These are phyloP conservation scores for Stephania japonica DNA, from an alignment of 164 flowering plant species.

Conservation along the genomic window DNA sequence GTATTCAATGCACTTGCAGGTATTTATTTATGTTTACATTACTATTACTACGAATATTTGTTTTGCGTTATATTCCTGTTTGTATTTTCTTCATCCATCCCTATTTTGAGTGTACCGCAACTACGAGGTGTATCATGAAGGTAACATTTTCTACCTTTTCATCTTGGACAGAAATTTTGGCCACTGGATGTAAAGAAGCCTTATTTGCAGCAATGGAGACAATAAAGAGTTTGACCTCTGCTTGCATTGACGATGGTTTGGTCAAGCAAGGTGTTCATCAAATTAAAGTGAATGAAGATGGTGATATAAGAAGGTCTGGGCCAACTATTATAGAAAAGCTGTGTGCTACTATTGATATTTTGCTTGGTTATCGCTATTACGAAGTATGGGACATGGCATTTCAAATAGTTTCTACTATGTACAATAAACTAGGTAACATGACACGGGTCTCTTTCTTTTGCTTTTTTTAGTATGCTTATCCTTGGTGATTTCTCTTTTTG, in stretches of 20 bases:
- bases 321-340: constrained; percentile 80
- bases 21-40: constrained; percentile 11
- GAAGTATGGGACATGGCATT: constrained; percentile 79
- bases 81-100: too few species aligned
- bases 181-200: constrained; percentile 77
- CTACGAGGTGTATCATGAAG: too few species aligned
- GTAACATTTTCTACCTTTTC: not conserved
- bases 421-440: constrained; percentile 75
- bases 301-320: constrained; percentile 36
- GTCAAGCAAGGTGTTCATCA: constrained; percentile 71
- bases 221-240: constrained; percentile 51
- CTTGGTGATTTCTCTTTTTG: not conserved
- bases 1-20: constrained; percentile 81
- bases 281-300: constrained; percentile 22
- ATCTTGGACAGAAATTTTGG: constrained; percentile 60
- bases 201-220: constrained; percentile 61
- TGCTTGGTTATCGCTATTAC: constrained; percentile 68
- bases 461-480: too few species aligned
- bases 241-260: constrained; percentile 73
- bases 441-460: not conserved
- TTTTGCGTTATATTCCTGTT: too few species aligned
- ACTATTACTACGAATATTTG: too few species aligned
- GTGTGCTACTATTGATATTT: constrained; percentile 70
- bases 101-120: too few species aligned
- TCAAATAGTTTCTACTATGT: constrained; percentile 71